Evolutionary conservation across 352 stramenopile species (phyloP).

Genomic region (Pythium pyrilobum): DNA sequence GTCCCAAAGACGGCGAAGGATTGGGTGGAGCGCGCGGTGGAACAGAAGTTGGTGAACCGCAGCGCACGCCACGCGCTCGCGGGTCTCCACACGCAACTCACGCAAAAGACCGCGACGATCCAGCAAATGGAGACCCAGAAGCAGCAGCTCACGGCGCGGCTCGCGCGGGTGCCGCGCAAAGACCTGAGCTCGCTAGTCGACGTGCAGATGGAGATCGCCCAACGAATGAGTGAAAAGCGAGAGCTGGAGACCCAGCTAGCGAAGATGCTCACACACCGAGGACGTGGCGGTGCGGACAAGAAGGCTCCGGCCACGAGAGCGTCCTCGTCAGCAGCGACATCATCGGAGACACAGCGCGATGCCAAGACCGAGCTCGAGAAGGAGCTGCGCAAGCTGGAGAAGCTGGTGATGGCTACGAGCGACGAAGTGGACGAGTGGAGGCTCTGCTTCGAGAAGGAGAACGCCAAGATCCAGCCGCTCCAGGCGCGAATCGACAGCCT

Average conservation of each 20-base stretch:
- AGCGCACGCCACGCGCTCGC: constrained; percentile 25
- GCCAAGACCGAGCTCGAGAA: constrained; percentile 35
- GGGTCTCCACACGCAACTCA: constrained; percentile 8
- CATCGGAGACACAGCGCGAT: background rate
- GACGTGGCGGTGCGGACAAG: background rate
- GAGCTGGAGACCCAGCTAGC: constrained; percentile 25
- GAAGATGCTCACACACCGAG: background rate
- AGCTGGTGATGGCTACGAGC: constrained; percentile 21
- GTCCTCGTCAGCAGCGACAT: background rate
- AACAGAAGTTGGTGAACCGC: constrained; percentile 45
- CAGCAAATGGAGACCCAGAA: constrained; percentile 16
- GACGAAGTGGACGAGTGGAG: constrained; percentile 40
- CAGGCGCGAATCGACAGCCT: constrained; percentile 23
- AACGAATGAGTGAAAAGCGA: constrained; percentile 42
- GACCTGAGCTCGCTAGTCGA: constrained; percentile 48
- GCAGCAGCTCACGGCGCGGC: constrained; percentile 27
- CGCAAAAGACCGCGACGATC: constrained; percentile 10
- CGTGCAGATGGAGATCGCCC: constrained; percentile 44
- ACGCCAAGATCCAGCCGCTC: constrained; percentile 35
- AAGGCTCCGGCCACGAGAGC: background rate
- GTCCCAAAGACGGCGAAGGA: constrained; percentile 21
- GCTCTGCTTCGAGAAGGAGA: constrained; percentile 42
- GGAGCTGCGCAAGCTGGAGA: constrained; percentile 35
- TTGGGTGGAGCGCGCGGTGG: constrained; percentile 38
- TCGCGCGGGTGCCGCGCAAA: constrained; percentile 32